Conservation (phyloP, 2,329 filamentous ascomycete species). For the Aspergillus sp. region DNA sequence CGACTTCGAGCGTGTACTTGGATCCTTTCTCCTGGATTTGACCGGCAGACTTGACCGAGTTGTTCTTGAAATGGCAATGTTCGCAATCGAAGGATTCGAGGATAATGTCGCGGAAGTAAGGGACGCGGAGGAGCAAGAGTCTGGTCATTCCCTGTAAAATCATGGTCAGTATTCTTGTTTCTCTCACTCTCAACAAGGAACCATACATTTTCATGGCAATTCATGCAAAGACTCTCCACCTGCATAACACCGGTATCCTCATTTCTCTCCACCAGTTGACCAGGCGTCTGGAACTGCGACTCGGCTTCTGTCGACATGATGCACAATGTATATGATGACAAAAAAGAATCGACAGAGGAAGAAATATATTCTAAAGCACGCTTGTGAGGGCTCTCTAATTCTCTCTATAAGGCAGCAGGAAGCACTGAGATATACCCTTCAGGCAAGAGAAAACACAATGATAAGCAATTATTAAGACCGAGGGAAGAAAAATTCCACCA, state of each 20-base stretch:
- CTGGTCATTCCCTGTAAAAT: slow-evolving; percentile 69
- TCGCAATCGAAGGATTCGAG: slow-evolving; percentile 95
- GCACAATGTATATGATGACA: not conserved
- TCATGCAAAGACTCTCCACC: slow-evolving; percentile 76
- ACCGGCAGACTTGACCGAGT: slow-evolving; percentile 88
- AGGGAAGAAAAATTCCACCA: slow-evolving; percentile 13
- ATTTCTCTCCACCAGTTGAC: slow-evolving; percentile 33
- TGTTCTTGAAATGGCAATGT: slow-evolving; percentile 84
- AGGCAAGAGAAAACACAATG: not conserved
- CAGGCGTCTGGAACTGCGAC: slow-evolving; percentile 34
- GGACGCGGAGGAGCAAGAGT: slow-evolving; percentile 85
- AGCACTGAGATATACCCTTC: no score
- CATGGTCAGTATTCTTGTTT: slow-evolving; percentile 9
- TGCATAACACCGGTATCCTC: slow-evolving; percentile 41
- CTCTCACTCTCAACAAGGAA: slow-evolving; percentile 45
- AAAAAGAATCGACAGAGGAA: not conserved
- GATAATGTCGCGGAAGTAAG: slow-evolving; percentile 95
- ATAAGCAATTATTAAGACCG: slow-evolving; percentile 1
- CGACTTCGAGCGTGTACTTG: slow-evolving; percentile 77
- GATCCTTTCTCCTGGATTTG: slow-evolving; percentile 85
- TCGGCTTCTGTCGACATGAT: slow-evolving; percentile 26
- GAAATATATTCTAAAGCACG: no score
- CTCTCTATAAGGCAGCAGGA: no score
- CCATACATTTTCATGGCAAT: slow-evolving; percentile 70
- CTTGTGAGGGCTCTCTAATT: no score